These are phyloP conservation scores for Leucaena leucocephala DNA, from an alignment of 306 rosid species.

Conservation along the genomic window DNA sequence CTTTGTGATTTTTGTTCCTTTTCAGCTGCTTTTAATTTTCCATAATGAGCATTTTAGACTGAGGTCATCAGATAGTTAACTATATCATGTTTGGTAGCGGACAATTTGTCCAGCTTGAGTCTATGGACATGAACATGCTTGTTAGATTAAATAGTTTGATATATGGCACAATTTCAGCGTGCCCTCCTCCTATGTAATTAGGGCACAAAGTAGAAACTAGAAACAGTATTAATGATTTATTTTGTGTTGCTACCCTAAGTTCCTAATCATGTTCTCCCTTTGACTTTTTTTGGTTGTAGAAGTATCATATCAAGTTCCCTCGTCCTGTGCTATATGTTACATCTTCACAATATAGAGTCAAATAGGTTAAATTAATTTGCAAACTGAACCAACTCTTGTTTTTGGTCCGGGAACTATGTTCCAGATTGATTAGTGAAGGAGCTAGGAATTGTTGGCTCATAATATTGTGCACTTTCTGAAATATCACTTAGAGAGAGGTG, in stretches of 20 bases:
- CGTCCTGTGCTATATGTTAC: neutral
- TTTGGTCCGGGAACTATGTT: neutral
- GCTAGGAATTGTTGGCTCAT: neutral
- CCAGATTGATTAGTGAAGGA: neutral
- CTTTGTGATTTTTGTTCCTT: constrained; percentile 14
- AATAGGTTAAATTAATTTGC: constrained; percentile 3
- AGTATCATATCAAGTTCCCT: neutral
- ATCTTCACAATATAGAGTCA: neutral
- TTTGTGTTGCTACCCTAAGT: neutral
- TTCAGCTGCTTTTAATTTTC: constrained; percentile 19
- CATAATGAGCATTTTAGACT: neutral
- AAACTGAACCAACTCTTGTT: neutral
- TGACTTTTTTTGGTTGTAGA: neutral
- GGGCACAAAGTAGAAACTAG: neutral
- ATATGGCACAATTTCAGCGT: neutral
- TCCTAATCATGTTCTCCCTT: neutral
- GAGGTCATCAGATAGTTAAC: neutral
- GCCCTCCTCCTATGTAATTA: too few relatives aligned
- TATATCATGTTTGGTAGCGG: neutral
- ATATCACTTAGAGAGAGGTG: neutral
- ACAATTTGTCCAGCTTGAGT: neutral
- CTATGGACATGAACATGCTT: neutral
- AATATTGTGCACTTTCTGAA: neutral
- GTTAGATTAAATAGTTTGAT: neutral
- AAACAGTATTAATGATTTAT: neutral